phyloP scores from a whole-genome alignment of 768 basidiomycete genomes.

The Kwoniella bestiolae region DNA sequence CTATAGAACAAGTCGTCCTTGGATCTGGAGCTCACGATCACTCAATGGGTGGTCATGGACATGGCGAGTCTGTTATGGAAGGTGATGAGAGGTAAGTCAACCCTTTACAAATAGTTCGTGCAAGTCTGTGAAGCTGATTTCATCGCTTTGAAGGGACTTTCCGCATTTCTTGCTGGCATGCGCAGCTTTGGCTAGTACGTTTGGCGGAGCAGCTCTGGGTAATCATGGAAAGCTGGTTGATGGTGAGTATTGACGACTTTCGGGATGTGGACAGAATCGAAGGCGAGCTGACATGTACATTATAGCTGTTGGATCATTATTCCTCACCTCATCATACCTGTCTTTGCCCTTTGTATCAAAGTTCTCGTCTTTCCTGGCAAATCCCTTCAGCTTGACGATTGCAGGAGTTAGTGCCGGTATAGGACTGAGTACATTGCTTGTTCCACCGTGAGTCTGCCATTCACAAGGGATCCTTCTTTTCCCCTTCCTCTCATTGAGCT shows the following conservation, averaged over 20 bases:
- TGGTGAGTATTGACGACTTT: slow-evolving; percentile 41
- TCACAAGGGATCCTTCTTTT: too few species aligned
- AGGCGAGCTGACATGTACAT: slow-evolving; percentile 6
- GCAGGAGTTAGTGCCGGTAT: slow-evolving; percentile 66
- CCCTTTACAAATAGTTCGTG: not conserved
- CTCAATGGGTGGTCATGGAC: slow-evolving; percentile 61
- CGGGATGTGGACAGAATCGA: not conserved
- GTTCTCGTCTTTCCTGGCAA: slow-evolving; percentile 63
- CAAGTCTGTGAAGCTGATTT: slow-evolving; percentile 13
- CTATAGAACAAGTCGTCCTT: slow-evolving; percentile 86
- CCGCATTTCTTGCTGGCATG: slow-evolving; percentile 39
- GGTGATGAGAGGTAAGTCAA: slow-evolving; percentile 48
- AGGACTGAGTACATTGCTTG: slow-evolving; percentile 62
- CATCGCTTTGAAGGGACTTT: slow-evolving; percentile 40
- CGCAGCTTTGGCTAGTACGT: slow-evolving; percentile 40
- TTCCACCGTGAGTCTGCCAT: slow-evolving; percentile 68
- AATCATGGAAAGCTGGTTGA: slow-evolving; percentile 59
- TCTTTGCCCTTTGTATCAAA: slow-evolving; percentile 23
- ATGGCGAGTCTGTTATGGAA: slow-evolving; percentile 61
- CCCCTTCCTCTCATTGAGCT: too few species aligned
- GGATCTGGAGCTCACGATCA: slow-evolving; percentile 48
- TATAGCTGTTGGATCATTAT: slow-evolving; percentile 53
- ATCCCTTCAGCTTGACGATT: slow-evolving; percentile 75
- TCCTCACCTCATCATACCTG: slow-evolving; percentile 38
- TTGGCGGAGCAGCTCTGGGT: slow-evolving; percentile 51